Base-by-base conservation (phyloP, 2,329 filamentous ascomycete species). In the Macrophomina phaseolina region DNA sequence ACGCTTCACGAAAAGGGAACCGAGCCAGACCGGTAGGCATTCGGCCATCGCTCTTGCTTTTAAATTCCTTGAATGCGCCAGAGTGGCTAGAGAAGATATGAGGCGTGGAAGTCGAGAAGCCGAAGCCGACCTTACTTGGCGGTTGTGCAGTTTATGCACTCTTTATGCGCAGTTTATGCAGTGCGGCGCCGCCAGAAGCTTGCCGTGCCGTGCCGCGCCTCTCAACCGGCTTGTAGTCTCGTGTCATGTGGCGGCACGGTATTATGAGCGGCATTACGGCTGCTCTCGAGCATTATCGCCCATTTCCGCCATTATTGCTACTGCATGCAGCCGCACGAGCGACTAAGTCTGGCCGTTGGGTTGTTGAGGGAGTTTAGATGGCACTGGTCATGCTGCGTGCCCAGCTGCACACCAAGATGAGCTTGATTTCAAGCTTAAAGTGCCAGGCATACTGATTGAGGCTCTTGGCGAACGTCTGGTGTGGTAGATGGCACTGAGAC, bases 371-470 rank as follows among this genome's bases (percentile, higher is more conserved):
- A 40, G 14, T 8, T 14, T 45, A 18, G 16, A 45, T 14, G 42
- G 5, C 16, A 16, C 42, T 14, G 42, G 16, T 12, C 12, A 14
- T 14, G 42, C 14, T 8, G 11, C 16, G 42, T n/a, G 16, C 42
- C 42, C 42, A 5, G 12, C 5, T 28, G 5, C 12, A 28, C 23
- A 28, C 5, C 23, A 38, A 12, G 46, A 2, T 49, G 46, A 49
- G 46, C 46, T 49, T 49, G 46, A 49, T 23, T 28, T 28, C 46
- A 52, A 52, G 49, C 49, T 52, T 52, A 52, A 52, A 32, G 8
- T 12, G 14, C 8, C 28, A 16, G 28, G 1, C 23, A 32, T 52
- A 1, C 9, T 9, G 28, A 9, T 46, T 49, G 28, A 32, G 14
- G 5, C 49, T 49, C 46, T 23, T 28, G 7, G 46, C 18, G 6